A percentile compares a stretch with the other conserved stretches of the same genome.
phyloP scores from a whole-genome alignment of 192 early-diverging fungal genomes.

The Coemansia sp. region DNA sequence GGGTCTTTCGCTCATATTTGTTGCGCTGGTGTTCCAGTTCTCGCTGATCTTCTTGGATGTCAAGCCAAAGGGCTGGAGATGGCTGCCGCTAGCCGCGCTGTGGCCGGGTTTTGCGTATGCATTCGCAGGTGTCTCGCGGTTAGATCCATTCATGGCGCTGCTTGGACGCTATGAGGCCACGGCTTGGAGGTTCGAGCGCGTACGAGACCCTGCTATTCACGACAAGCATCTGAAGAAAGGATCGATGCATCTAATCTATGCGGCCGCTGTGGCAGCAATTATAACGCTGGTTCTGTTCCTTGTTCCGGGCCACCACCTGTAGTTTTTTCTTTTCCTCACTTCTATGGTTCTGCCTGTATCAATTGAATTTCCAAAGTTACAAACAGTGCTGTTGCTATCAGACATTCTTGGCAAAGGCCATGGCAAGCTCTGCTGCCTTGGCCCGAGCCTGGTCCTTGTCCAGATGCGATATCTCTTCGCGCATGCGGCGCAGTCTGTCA shows the following conservation, averaged over 20 bases:
- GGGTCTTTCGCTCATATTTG: slow-evolving; percentile 45
- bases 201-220: slow-evolving; percentile 29
- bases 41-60: slow-evolving; percentile 49
- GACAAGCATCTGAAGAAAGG: slow-evolving; percentile 43
- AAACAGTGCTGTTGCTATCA: not conserved
- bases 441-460: slow-evolving; percentile 28
- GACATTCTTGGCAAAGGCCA: slow-evolving; percentile 24
- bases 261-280: slow-evolving; percentile 27
- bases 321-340: slow-evolving; percentile 9
- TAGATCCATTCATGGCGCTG: slow-evolving; percentile 49
- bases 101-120: slow-evolving; percentile 36
- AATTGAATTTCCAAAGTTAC: no score
- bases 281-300: slow-evolving; percentile 45
- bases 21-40: slow-evolving; percentile 44
- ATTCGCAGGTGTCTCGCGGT: slow-evolving; percentile 42
- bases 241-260: slow-evolving; percentile 26
- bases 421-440: slow-evolving; percentile 46
- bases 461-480: slow-evolving; percentile 37
- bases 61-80: slow-evolving; percentile 53
- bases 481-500: slow-evolving; percentile 12
- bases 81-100: slow-evolving; percentile 47
- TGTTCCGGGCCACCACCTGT: slow-evolving; percentile 50
- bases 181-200: slow-evolving; percentile 36
- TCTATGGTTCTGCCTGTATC: slow-evolving; percentile 1
- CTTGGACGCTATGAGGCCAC: slow-evolving; percentile 39